Conservation (phyloP, 2,329 filamentous ascomycete genomes). For the Colletotrichum sp. region DNA sequence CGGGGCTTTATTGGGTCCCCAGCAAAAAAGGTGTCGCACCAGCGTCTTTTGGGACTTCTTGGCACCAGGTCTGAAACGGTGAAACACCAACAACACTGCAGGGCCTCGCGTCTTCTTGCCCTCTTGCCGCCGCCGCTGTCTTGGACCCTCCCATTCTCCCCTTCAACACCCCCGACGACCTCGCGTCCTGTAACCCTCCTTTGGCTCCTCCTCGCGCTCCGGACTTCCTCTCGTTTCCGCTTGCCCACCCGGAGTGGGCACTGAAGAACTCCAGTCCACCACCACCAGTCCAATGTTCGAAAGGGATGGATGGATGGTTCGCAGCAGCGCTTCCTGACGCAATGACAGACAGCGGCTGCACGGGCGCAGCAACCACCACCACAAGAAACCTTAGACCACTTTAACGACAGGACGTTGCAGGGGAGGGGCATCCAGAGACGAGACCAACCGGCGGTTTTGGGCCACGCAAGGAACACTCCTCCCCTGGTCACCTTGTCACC, state of each 20-base stretch:
- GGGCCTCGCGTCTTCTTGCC: background rate
- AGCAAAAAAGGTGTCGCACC: constrained; percentile 5
- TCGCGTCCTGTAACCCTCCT: background rate
- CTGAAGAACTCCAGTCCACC: background rate
- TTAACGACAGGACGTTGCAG: background rate
- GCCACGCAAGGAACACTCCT: background rate
- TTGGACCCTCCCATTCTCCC: background rate
- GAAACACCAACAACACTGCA: constrained; percentile 2
- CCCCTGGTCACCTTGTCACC: background rate
- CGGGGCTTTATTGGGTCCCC: background rate
- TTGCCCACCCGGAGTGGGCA: background rate
- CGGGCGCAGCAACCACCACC: background rate
- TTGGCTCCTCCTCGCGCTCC: background rate
- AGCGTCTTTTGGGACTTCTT: constrained; percentile 8
- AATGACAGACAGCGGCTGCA: constrained; percentile 20
- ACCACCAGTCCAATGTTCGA: background rate
- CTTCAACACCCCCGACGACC: background rate
- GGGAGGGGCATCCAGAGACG: background rate
- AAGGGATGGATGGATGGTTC: background rate
- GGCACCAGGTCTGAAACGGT: constrained; percentile 13
- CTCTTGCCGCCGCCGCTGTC: background rate
- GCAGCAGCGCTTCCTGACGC: constrained; percentile 11
- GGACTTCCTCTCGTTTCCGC: background rate
- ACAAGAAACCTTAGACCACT: background rate
- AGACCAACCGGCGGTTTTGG: constrained; percentile 5